These are phyloP conservation scores for Aspergillus neoniger DNA, from an alignment of 2,329 filamentous ascomycete species.

Conservation along the genomic window DNA sequence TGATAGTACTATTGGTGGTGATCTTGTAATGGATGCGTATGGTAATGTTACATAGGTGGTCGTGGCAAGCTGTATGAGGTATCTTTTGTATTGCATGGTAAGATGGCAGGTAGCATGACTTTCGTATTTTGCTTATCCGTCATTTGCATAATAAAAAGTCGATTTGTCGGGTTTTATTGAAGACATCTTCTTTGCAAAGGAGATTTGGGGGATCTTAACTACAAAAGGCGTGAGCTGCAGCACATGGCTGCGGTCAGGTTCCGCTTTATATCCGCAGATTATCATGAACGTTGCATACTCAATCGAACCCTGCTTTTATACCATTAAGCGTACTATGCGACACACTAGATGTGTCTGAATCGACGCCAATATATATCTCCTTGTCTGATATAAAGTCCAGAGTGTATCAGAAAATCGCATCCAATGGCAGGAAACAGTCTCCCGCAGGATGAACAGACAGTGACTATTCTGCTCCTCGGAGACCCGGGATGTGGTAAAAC, in stretches of 20 bases:
- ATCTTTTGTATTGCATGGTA: neutral
- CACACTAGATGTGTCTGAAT: neutral
- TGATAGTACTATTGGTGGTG: neutral
- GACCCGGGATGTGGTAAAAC: slow-evolving; percentile 63
- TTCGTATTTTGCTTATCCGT: neutral
- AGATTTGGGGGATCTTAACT: too few species aligned
- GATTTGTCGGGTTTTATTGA: too few species aligned
- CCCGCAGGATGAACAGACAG: slow-evolving; percentile 18
- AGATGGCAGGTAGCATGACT: fast-evolving
- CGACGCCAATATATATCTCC: too few species aligned
- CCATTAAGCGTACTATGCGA: too few species aligned
- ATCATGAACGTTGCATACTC: too few species aligned
- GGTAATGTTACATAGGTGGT: slow-evolving; percentile 10
- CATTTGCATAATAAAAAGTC: too few species aligned
- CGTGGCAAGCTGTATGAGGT: neutral
- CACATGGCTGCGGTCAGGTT: too few species aligned
- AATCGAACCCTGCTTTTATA: neutral
- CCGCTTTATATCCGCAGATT: too few species aligned
- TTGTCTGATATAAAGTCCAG: neutral
- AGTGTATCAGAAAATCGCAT: neutral
- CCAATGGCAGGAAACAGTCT: slow-evolving; percentile 13
- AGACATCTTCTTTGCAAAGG: too few species aligned
- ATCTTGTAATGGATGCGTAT: slow-evolving; percentile 10
- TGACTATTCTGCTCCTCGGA: slow-evolving; percentile 57
- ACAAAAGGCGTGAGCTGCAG: too few species aligned